Evolutionary conservation across 2,329 filamentous ascomycete genomes (phyloP).

Genomic region (Diaporthe velutina): DNA sequence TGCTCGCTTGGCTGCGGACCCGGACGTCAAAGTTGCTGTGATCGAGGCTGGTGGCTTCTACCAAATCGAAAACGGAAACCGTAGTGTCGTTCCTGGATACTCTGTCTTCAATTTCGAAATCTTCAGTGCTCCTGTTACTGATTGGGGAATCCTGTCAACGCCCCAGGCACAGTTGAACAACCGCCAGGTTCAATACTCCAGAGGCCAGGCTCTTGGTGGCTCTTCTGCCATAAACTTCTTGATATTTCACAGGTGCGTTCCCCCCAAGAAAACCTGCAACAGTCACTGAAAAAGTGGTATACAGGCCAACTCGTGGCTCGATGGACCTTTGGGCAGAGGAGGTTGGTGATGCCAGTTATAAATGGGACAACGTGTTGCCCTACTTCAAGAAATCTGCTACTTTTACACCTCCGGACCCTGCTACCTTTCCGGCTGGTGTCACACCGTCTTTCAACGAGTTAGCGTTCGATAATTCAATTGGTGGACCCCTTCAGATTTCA

Average conservation of each 20-base stretch:
- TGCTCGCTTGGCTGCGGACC: conserved; percentile 28
- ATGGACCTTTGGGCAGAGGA: conserved; percentile 8
- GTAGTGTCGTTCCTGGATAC: conserved; percentile 35
- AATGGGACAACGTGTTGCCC: conserved; percentile 11
- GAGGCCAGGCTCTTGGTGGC: conserved; percentile 34
- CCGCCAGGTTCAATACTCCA: conserved; percentile 29
- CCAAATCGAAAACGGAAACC: conserved; percentile 35
- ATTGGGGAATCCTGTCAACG: conserved; percentile 35
- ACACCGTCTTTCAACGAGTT: conserved; percentile 5
- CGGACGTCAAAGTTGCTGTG: conserved; percentile 31
- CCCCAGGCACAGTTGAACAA: conserved; percentile 21
- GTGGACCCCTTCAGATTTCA: conserved; percentile 11
- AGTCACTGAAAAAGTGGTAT: neutral
- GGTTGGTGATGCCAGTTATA: conserved; percentile 6
- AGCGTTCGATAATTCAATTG: neutral
- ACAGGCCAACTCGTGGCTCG: neutral
- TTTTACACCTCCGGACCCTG: conserved; percentile 2
- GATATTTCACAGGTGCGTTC: conserved; percentile 1
- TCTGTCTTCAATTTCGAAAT: conserved; percentile 25
- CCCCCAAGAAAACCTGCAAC: neutral
- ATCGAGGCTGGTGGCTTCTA: conserved; percentile 37
- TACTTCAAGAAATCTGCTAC: conserved; percentile 24
- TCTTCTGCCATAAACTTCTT: conserved; percentile 22
- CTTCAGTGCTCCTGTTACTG: conserved; percentile 23
- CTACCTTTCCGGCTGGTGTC: neutral